Evolutionary conservation across 208 protist genomes (phyloP).

Genomic region (Acanthamoeba sp.): DNA sequence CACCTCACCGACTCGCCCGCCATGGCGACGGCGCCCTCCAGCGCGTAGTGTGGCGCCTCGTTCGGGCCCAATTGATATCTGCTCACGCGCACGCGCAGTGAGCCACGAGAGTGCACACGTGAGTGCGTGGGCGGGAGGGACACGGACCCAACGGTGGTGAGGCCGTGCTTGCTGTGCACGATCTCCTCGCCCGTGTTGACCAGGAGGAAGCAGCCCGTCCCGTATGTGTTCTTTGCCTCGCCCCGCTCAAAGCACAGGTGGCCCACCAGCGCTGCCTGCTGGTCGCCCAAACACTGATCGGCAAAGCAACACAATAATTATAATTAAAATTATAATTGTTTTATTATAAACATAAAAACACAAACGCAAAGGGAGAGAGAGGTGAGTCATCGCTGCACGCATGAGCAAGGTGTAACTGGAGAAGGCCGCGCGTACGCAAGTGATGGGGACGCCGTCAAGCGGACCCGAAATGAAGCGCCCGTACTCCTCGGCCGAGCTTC

Average conservation of each 20-base stretch:
- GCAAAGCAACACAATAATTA: too few species aligned
- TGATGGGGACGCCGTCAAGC: slow-evolving; percentile 85
- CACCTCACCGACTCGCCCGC: slow-evolving; percentile 95
- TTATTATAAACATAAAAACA: too few species aligned
- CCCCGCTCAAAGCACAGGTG: slow-evolving; percentile 95
- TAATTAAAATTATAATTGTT: too few species aligned
- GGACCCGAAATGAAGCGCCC: slow-evolving; percentile 79
- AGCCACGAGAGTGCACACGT: too few species aligned
- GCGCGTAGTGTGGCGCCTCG: slow-evolving; percentile 87
- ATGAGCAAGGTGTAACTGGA: too few species aligned
- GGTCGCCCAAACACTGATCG: slow-evolving; percentile 97
- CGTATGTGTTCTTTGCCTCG: slow-evolving; percentile 98
- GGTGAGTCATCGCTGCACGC: too few species aligned
- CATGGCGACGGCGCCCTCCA: slow-evolving; percentile 95
- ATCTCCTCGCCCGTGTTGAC: slow-evolving; percentile 95
- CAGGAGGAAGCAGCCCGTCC: slow-evolving; percentile 99
- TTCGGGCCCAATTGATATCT: slow-evolving; percentile 62
- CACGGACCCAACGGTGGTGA: slow-evolving; percentile 97
- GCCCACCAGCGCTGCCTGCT: slow-evolving; percentile 97
- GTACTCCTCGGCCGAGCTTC: slow-evolving; percentile 86
- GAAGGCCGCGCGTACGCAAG: slow-evolving; percentile 74
- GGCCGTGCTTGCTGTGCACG: slow-evolving; percentile 93
- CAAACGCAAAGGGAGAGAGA: too few species aligned
- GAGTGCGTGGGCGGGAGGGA: too few species aligned
- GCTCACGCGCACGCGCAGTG: too few species aligned